Conservation (phyloP, 2,329 filamentous ascomycete species). For the Fusarium oligoseptatum region DNA sequence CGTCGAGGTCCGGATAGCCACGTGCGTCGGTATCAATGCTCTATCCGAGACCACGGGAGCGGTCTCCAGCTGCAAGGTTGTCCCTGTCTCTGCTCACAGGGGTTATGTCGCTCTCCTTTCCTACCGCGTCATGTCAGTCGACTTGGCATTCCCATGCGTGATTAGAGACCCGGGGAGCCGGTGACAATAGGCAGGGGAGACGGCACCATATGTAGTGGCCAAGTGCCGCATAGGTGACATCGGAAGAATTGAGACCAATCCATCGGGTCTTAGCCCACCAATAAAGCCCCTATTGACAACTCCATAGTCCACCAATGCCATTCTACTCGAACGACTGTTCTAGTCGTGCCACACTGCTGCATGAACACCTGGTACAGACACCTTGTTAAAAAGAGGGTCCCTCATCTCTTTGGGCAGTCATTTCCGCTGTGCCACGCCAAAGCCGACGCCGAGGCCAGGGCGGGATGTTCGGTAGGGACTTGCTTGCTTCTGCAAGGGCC, state of each 20-base stretch:
- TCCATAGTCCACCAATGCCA: neutral
- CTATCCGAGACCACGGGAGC: neutral
- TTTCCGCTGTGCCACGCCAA: neutral
- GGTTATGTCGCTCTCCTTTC: neutral
- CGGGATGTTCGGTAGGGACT: conserved; percentile 4
- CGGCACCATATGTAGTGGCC: neutral
- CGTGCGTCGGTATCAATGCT: conserved; percentile 5
- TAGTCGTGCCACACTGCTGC: conserved; percentile 5
- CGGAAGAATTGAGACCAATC: conserved; percentile 1
- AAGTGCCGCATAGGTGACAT: neutral
- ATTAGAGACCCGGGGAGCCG: neutral
- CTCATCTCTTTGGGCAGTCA: neutral
- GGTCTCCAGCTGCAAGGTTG: neutral
- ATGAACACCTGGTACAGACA: neutral
- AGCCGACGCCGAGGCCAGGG: conserved; percentile 5
- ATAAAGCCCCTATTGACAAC: neutral
- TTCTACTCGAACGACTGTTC: neutral
- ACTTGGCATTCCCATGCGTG: neutral
- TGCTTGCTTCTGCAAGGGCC: conserved; percentile 1
- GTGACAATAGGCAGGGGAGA: neutral
- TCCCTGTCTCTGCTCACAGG: neutral
- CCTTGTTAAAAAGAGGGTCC: neutral
- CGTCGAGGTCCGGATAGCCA: neutral
- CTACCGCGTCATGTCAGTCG: neutral
- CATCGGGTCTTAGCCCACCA: conserved; percentile 1